These are phyloP conservation scores for Garcia nutans DNA, from an alignment of 345 rosid species.

Conservation along the genomic window DNA sequence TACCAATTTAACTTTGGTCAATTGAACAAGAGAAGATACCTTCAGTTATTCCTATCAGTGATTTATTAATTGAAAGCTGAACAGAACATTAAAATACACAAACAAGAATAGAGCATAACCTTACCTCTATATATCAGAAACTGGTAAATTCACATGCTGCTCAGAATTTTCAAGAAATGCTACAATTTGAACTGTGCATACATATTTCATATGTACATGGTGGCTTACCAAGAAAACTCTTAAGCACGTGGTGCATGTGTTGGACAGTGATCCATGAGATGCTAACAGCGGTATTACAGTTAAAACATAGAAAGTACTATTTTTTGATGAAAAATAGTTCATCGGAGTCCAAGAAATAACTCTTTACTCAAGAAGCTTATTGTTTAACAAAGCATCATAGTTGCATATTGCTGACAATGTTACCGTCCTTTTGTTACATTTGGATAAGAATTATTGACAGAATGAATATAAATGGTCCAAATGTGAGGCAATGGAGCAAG, in stretches of 20 bases:
- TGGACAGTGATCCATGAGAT: neutral
- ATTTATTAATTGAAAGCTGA: neutral
- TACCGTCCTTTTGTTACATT: neutral
- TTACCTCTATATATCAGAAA: neutral
- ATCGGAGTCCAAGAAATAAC: neutral
- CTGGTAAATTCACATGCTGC: neutral
- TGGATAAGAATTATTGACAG: neutral
- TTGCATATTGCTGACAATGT: neutral
- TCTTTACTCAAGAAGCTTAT: neutral
- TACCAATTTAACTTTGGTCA: neutral
- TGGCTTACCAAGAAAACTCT: neutral
- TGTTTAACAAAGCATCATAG: neutral
- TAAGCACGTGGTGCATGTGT: neutral
- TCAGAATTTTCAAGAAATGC: neutral
- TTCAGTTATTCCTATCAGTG: neutral
- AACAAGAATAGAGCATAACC: neutral
- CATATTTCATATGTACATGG: neutral
- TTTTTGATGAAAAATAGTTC: neutral
- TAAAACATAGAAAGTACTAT: neutral
- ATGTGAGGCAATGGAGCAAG: neutral
- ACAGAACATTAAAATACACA: neutral
- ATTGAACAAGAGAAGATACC: neutral
- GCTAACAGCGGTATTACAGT: neutral
- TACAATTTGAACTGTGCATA: neutral
- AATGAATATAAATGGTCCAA: neutral